phyloP scores from a whole-genome alignment of 2,329 filamentous ascomycete genomes.

The Boeremia lycopersici region DNA sequence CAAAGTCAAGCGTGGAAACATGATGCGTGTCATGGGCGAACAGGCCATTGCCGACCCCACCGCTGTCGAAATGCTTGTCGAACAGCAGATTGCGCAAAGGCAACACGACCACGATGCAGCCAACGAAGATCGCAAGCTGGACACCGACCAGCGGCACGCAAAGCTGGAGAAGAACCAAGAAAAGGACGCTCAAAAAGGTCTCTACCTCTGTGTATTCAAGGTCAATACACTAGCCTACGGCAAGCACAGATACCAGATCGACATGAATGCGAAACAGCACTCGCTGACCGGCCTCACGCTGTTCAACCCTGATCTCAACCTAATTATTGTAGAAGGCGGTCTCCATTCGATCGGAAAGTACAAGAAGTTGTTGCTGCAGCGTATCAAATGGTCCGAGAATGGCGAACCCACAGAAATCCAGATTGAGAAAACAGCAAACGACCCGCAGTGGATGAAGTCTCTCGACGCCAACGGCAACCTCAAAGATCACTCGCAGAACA shows the following conservation, averaged over 20 bases:
- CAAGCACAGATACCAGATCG: constrained; percentile 91
- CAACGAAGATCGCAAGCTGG: constrained; percentile 87
- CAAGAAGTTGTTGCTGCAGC: constrained; percentile 90
- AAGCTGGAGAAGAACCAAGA: constrained; percentile 85
- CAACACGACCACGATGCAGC: constrained; percentile 75
- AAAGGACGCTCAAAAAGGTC: constrained; percentile 84
- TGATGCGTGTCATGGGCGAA: constrained; percentile 96
- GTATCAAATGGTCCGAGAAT: constrained; percentile 95
- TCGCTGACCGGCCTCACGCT: constrained; percentile 88
- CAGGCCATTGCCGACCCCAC: constrained; percentile 95
- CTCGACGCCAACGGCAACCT: constrained; percentile 78
- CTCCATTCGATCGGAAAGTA: constrained; percentile 81
- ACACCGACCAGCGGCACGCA: constrained; percentile 83
- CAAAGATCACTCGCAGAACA: constrained; percentile 82
- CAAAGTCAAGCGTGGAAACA: constrained; percentile 95
- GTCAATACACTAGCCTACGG: constrained; percentile 89
- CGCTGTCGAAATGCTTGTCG: constrained; percentile 92
- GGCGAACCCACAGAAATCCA: constrained; percentile 66
- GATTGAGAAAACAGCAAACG: constrained; percentile 65
- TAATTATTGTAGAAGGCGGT: constrained; percentile 92
- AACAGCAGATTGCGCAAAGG: constrained; percentile 88
- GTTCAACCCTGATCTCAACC: constrained; percentile 84
- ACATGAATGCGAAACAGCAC: constrained; percentile 88
- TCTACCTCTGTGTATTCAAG: constrained; percentile 86
- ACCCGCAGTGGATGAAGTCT: constrained; percentile 76